A percentile compares a stretch with the other conserved stretches of the same genome.
Evolutionary conservation across 257 asterid genomes (phyloP).

Genomic region (Verbascum thapsus): DNA sequence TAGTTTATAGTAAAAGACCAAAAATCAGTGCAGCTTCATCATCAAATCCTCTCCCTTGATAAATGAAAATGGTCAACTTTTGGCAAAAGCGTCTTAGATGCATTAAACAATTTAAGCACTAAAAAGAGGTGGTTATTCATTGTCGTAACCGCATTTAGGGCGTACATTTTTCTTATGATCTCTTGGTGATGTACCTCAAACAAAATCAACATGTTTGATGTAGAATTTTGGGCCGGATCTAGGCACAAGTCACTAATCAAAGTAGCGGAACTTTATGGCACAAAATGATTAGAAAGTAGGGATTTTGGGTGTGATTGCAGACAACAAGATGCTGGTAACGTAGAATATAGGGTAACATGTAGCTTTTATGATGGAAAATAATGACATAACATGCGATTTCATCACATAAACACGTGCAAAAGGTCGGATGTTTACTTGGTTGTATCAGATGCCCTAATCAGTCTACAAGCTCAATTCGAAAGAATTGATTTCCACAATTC

Average conservation of each 20-base stretch:
- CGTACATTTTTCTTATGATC: not conserved
- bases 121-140: not conserved
- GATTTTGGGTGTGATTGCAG: not conserved
- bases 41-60: not conserved
- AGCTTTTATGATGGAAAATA: no score
- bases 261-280: no score
- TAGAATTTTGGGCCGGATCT: conserved; percentile 1
- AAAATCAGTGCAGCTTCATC: not conserved
- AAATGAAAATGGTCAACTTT: not conserved
- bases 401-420: no score
- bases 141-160: not conserved
- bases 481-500: no score
- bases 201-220: not conserved
- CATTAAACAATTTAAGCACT: not conserved
- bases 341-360: not conserved
- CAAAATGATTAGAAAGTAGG: no score
- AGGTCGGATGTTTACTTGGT: no score
- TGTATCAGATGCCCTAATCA: no score
- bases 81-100: not conserved
- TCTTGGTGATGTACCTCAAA: not conserved
- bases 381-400: no score
- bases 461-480: no score
- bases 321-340: not conserved
- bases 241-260: no score
- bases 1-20: not conserved